Base-by-base conservation (phyloP, 345 rosid genomes). In the Dipteronia sinensis region DNA sequence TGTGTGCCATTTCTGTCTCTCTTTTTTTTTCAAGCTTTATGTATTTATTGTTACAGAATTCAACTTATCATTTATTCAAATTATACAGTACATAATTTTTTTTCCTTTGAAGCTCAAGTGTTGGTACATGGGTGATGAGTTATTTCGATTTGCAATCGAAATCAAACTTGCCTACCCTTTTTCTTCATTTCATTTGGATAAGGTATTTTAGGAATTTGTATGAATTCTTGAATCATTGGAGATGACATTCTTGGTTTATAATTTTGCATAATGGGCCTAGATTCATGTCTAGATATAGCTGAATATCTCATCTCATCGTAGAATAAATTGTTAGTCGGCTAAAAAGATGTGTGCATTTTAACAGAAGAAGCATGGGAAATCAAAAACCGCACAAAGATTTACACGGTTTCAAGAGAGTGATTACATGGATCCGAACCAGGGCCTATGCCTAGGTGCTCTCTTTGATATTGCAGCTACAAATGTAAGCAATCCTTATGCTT, bases 381-480 rank as follows among this genome's bases (percentile, higher is more conserved):
- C 86, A 12, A 91, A 81, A 69, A 49, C 81, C 4, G 79, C 87
- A 16, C 88, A 84, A 68, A 90, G 88, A 85, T 81, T 73, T 72
- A 88, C 85, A 65, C 87, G 91, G 34, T 92, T 89, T 81, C 95
- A 90, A 81, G 97, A 95, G 89, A 86, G 92, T 85, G 71, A 92
- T 70, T 95, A 93, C 86, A 95, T 92, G 98, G 93, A 96, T 83
- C 97, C 97, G 7, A 82, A 82, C 2, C 97, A 96, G 85, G 86
- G 92, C 53, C 88, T 94, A 56, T 93, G 97, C 68, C 88, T 93
- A 58, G 98, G 99, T 38, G 97, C 98, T 10, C 89, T 95, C 16
- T 93, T 93, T 44, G 91, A 93, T 80, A 95, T 95, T 16, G 98
- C 99, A 0, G 98, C 99, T 53, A 93, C 98, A 65, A 95, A 93